phyloP scores from a whole-genome alignment of 495 filamentous ascomycete species.

The Lophiostoma macrostomum region DNA sequence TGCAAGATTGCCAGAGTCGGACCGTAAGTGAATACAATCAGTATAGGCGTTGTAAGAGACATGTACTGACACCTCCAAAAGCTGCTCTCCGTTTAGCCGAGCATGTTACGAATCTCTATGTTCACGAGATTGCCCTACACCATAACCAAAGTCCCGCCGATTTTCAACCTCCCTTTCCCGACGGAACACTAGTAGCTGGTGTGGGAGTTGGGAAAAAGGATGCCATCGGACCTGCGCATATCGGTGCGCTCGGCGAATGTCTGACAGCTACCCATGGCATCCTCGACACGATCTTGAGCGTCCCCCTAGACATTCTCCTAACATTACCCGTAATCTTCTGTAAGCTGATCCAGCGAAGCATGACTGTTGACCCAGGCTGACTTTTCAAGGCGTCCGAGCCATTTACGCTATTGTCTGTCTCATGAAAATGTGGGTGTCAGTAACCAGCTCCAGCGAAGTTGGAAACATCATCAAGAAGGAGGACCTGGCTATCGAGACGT shows the following conservation, averaged over 20 bases:
- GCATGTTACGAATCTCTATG: conserved; percentile 69
- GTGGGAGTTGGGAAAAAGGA: conserved; percentile 25
- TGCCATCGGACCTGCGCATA: conserved; percentile 50
- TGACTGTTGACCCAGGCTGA: too few relatives aligned
- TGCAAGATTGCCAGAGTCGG: conserved; percentile 28
- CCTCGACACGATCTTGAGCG: conserved; percentile 63
- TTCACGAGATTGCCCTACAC: conserved; percentile 84
- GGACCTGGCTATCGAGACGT: conserved; percentile 70
- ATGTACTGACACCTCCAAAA: conserved; percentile 32
- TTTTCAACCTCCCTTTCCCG: conserved; percentile 41
- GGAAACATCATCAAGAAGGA: conserved; percentile 73
- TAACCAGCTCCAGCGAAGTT: conserved; percentile 64
- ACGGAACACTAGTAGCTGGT: conserved; percentile 17
- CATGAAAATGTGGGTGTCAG: conserved; percentile 83
- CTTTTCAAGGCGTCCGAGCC: conserved; percentile 64
- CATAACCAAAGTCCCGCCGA: conserved; percentile 65
- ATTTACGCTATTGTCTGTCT: conserved; percentile 81
- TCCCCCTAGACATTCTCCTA: conserved; percentile 61
- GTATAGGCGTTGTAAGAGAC: too few relatives aligned
- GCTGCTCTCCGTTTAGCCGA: conserved; percentile 58
- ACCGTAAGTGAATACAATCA: conserved; percentile 26
- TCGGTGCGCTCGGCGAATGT: conserved; percentile 69
- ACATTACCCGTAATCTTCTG: conserved; percentile 72
- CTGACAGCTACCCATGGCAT: conserved; percentile 70
- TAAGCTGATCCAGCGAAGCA: too few relatives aligned